Evolutionary conservation across 805 yeast genomes (phyloP), one percentile per base, ranked within the genome.

Genomic region (Barnettozyma wickerhamii): DNA sequence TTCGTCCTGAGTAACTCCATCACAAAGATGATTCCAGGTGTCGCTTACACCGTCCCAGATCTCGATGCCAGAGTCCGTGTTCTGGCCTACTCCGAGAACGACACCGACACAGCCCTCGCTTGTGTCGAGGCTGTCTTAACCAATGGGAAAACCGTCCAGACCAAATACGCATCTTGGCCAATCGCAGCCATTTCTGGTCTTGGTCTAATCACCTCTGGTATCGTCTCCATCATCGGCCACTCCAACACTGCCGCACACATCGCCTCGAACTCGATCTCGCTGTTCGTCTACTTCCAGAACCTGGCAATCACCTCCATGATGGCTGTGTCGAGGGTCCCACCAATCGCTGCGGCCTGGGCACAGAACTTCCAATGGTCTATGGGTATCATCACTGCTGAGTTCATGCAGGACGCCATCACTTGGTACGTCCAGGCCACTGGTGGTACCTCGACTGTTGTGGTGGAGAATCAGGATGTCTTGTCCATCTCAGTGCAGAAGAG

Each of bases 301-400:
- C 89, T 85, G 24, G 95, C 85, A 26, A 78, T 89, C 38, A 79
- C 89, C 33, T 71, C 83, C 21, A 86, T 90, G 96, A 76, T 81
- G 60, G 83, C 84, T 47, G 96, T 88, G 35, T 87, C 82, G 54
- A 70, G 83, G 43, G 81, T 86, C 5, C 97, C 97, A 7, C 96
- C 96, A 14, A 87, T 90, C 55, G 96, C 95, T 7, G 74, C 84
- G 10, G 80, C 95, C 9, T 90, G 97, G 97, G 70, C 89, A 6
- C 95, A 86, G 61, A 89, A 90, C 57, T 69, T 90, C 55, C 89
- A 88, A 21, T 90, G 97, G 97, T 86, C 96, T 2, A 85, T 90
- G 84, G 97, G 97, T 3, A 70, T 90, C 45, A 86, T 90, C 51
- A 70, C 82, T 58, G 75, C 84, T 30, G 54, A 57, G 3, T 90